Conservation (phyloP, 1,139 yeast species). For the Lodderomyces pseudojiufengensis region DNA sequence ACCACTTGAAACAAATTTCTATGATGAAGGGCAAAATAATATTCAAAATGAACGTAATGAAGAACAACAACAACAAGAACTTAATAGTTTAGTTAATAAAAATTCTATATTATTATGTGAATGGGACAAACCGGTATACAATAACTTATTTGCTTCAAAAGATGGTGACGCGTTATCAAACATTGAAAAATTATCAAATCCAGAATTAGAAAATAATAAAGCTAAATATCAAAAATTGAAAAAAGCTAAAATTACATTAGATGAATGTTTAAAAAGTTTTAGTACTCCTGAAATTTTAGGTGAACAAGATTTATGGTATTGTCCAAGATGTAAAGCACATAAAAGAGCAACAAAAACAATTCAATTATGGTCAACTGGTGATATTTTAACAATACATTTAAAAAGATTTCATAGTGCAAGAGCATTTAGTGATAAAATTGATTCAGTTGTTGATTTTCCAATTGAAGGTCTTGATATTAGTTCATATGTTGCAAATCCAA, state of each 20-base stretch:
- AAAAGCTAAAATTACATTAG: conserved; percentile 55
- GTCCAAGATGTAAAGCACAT: conserved; percentile 86
- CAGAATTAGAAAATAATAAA: conserved; percentile 48
- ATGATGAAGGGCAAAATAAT: conserved; percentile 2
- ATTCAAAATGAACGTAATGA: background rate
- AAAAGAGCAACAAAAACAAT: conserved; percentile 89
- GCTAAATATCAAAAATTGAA: conserved; percentile 35
- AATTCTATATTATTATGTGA: conserved; percentile 65
- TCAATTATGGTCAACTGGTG: conserved; percentile 90
- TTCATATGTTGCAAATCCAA: conserved; percentile 43
- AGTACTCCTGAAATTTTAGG: conserved; percentile 83
- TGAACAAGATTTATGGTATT: conserved; percentile 90
- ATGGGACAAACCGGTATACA: conserved; percentile 53
- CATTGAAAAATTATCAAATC: conserved; percentile 48
- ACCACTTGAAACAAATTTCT: conserved; percentile 16
- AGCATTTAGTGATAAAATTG: conserved; percentile 86
- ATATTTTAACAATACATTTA: conserved; percentile 81
- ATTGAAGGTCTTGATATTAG: conserved; percentile 75
- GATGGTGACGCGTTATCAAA: conserved; percentile 52
- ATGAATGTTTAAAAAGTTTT: conserved; percentile 73
- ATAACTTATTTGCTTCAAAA: conserved; percentile 47
- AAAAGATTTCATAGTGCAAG: conserved; percentile 86
- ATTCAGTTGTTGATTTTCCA: conserved; percentile 82
- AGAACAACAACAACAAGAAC: conserved; percentile 8
- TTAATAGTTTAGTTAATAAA: conserved; percentile 18